Base-by-base conservation (phyloP, 1,284 basidiomycete species). In the Chalciporus sp. region DNA sequence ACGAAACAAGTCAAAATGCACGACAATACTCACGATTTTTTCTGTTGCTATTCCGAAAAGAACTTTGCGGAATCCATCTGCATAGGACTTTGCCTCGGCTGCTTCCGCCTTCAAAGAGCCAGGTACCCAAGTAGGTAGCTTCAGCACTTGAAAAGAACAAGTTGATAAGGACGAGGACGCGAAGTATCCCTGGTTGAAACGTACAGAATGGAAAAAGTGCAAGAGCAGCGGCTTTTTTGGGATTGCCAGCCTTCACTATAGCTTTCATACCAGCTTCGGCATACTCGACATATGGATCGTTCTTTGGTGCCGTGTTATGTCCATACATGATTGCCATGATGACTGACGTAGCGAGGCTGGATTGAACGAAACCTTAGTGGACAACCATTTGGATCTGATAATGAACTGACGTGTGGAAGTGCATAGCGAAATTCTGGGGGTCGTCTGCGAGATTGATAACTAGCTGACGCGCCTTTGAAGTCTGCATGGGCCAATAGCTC, bases 271-370 rank as follows among this genome's bases (percentile, higher is more conserved):
- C 67, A 28, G 48, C 44, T 41, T 69, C 67, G 2, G 52, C 61
- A 56, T 62, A 66, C 20, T 58, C 55, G 6, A 66, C 53, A 23
- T 61, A 64, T 9, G 63, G 63, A 16, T 69, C 64, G 43, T 66
- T 51, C 39, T 31, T 58, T 7, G 61, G 61, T 17, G 48, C 43
- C 4, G 53, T 49, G 27, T 68, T 49, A 37, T 69, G 62, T 33
- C 66, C 67, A 23, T 68, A 66, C 33, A 68, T 55, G 26, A 66
- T 55, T 23, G 67, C 60, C 65, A 69, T 65, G 47, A 66, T 55
- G 26, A 69, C 55, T 1, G 67, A 66, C 8, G 65, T 66, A 28
- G 64, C 60, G 46, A 62, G 67, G 7, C 64, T 69, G 19, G 20
- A 43, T 49, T 9, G 14, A 1, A 45, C 23, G 23, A 33, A 20